Base-by-base conservation (phyloP, 768 basidiomycete species). In the Boletus sp. region DNA sequence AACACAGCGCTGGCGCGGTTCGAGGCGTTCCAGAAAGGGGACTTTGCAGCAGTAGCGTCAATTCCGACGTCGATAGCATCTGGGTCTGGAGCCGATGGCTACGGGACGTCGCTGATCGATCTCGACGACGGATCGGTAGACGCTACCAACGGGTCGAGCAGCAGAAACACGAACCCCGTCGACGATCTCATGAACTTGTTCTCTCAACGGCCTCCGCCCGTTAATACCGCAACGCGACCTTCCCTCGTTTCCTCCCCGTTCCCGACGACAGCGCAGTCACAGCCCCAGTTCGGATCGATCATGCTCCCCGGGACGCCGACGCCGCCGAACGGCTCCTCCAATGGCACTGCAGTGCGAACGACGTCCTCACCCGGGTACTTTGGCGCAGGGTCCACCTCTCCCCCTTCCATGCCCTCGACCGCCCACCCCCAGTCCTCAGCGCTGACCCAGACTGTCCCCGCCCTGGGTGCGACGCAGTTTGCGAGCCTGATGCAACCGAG, bases 11-110 rank as follows among this genome's bases (percentile, higher is more conserved):
- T 98, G 14, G 81, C 83, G 30, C 89, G 96, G 24, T 98, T 94
- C 69, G 94, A 98, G 56, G 87, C 93, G 0, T 98, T 90, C 81
- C 93, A 93, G 74, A 85, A 83, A 55, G 97, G 97, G 50, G 94
- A 99, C 74, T 95, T 85, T 68, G 80, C 78, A 17, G 85, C 86
- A 8, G 75, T 84, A 24, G 85, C 85, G 56, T 87, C 87, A 7
- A 83, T 90, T 56, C 91, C 89, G 4, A 68, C 78, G 5, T 84
- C 89, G 64, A 73, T 84, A 29, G 75, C 77, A 46, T 71, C 70
- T 33, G 63, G 66, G 14, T 66, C 75, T 35, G 52, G 57, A 1
- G 11, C 29, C 4, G 64, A 50, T 7, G 57, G 59, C 35, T 60
- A 61, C 20, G 74, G 72, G 35, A 53, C 74, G 6, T 90, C 89